Evolutionary conservation across 495 filamentous ascomycete genomes (phyloP).

Genomic region (Delitschia confertaspora): DNA sequence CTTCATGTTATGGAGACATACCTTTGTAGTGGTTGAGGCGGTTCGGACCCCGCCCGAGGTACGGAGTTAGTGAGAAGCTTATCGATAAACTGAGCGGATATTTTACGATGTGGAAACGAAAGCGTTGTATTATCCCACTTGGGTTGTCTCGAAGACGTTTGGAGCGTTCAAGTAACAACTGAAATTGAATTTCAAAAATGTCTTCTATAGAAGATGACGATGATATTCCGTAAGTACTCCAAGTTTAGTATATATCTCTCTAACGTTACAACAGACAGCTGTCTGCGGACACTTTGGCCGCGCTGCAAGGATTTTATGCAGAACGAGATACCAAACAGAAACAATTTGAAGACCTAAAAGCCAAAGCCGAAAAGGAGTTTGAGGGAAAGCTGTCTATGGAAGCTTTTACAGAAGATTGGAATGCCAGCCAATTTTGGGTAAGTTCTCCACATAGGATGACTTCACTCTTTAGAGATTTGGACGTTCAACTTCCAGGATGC

Average conservation of each 20-base stretch:
- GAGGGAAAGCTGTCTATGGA: conserved; percentile 54
- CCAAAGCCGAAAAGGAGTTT: conserved; percentile 43
- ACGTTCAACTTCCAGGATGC: not conserved
- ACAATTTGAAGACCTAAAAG: conserved; percentile 54
- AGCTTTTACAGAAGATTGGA: conserved; percentile 71
- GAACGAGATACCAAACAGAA: conserved; percentile 55
- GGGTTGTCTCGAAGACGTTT: not conserved
- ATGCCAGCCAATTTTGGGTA: conserved; percentile 73
- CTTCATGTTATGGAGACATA: conserved; percentile 12
- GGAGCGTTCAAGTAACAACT: not conserved
- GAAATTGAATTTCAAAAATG: conserved; percentile 10
- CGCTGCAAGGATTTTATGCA: conserved; percentile 57
- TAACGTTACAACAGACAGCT: too few relatives aligned
- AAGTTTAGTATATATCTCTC: not conserved
- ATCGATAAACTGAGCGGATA: too few relatives aligned
- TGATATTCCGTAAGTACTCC: conserved; percentile 20
- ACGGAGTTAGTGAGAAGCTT: conserved; percentile 24
- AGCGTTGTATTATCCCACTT: too few relatives aligned
- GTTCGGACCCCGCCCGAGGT: too few relatives aligned
- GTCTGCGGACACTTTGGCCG: conserved; percentile 50
- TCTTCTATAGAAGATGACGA: conserved; percentile 16
- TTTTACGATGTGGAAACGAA: too few relatives aligned
- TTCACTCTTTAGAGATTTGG: too few relatives aligned
- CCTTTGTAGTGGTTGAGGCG: too few relatives aligned
- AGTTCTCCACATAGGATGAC: too few relatives aligned